Percentiles rank a stretch among this genome's conserved stretches.
Conservation (phyloP, 2,329 filamentous ascomycete species). For the Fusarium brachygibbosum region DNA sequence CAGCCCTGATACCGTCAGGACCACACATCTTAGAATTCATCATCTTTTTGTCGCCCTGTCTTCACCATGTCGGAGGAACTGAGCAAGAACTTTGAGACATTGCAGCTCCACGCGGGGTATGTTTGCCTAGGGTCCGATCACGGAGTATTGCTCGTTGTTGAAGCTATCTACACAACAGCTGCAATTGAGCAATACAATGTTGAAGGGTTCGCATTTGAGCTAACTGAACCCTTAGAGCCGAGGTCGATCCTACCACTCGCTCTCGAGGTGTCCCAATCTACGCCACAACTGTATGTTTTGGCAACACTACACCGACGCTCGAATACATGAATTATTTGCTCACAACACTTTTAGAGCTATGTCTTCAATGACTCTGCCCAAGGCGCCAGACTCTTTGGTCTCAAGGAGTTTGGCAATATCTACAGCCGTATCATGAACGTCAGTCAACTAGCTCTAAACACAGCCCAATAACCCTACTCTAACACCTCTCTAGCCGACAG, state of each 20-base stretch:
- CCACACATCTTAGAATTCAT: not conserved
- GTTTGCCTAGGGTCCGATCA: constrained; percentile 45
- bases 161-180: constrained; percentile 1
- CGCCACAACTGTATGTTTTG: constrained; percentile 75
- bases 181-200: not conserved
- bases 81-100: constrained; percentile 81
- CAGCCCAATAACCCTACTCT: not conserved
- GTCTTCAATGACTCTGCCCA: constrained; percentile 97
- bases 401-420: constrained; percentile 98
- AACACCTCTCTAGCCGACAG: constrained; percentile 75
- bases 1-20: no score
- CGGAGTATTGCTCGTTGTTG: constrained; percentile 19
- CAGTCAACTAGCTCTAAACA: constrained; percentile 49
- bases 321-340: not conserved
- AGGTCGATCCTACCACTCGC: constrained; percentile 84
- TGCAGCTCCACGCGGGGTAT: constrained; percentile 88
- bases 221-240: constrained; percentile 68
- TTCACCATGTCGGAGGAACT: constrained; percentile 57
- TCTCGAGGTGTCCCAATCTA: constrained; percentile 96
- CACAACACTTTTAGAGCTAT: constrained; percentile 72
- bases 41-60: not conserved
- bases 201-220: not conserved
- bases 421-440: constrained; percentile 98
- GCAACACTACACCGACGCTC: not conserved
- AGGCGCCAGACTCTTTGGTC: constrained; percentile 92